Conservation (phyloP, 2,329 filamentous ascomycete genomes). For the Fusarium heterosporum region DNA sequence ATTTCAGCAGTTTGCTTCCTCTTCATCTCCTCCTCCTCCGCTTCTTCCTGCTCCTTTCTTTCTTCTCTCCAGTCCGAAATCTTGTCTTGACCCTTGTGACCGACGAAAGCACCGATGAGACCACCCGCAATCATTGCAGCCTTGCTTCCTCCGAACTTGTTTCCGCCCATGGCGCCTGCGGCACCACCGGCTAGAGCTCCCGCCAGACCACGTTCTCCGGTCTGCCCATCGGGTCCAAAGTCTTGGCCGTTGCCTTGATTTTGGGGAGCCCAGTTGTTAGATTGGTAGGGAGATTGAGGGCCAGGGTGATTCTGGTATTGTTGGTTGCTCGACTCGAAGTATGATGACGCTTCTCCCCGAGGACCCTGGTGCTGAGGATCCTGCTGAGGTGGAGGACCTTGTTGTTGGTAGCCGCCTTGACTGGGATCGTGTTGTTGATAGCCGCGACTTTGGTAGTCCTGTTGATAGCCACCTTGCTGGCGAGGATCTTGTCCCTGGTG, state of each 20-base stretch:
- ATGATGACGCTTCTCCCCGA: background rate
- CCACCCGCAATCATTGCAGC: background rate
- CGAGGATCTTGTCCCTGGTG: too few species aligned
- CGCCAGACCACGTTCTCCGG: background rate
- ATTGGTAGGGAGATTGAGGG: background rate
- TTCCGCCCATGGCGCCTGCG: background rate
- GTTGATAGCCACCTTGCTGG: too few species aligned
- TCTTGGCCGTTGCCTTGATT: background rate
- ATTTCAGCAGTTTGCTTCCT: background rate
- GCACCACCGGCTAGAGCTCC: constrained; percentile 1
- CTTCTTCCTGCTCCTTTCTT: background rate
- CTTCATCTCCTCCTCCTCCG: background rate
- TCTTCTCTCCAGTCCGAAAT: constrained; percentile 1
- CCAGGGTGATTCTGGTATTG: background rate
- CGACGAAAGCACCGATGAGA: background rate
- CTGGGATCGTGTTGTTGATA: too few species aligned
- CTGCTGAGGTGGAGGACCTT: too few species aligned
- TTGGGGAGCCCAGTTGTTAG: background rate
- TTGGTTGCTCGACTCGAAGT: background rate
- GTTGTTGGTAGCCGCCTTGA: too few species aligned
- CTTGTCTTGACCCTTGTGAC: constrained; percentile 5
- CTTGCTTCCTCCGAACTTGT: constrained; percentile 4
- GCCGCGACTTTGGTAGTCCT: too few species aligned
- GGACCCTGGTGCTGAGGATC: too few species aligned
- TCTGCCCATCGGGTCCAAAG: background rate